Evolutionary conservation across 2,329 filamentous ascomycete species (phyloP), one percentile per base, ranked within the genome.

Genomic region (Pestalotiopsis fici): DNA sequence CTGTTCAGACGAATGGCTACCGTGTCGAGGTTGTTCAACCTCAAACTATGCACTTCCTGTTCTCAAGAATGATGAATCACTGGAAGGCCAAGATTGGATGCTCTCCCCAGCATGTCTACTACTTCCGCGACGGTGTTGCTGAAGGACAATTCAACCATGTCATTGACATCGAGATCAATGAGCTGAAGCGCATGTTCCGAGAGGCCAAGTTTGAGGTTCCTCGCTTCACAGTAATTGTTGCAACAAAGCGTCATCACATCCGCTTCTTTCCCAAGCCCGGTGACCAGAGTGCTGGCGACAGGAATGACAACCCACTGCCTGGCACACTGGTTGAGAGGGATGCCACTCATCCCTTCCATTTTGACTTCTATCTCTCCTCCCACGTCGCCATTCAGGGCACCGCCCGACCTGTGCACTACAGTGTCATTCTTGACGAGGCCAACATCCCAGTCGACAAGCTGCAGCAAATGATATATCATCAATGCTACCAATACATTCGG

Each of bases 241-340:
- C 93, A 1, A 95, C 93, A 1, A 99, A 99, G 86, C 92, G 96
- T 3, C 96, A 99, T 72, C 95, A 98, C 74, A 90, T 97, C 65
- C 92, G 96, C 18, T 94, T 97, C 78, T 98, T 98, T 83, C 95
- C 96, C 0, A 86, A 88, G 60, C 79, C 82, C 0, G 80, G 78
- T 21, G 85, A 87, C 67, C 76, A 71, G 11, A 69, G 67, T 2
- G 79, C 83, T 13, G 86, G 76, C 0, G 96, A 99, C 75, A 86
- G 85, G 61, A 97, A 97, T 71, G 87, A 85, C 43, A 99, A 98
- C 75, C 87, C 94, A 0, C 78, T 95, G 0, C 95, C 95, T 0
- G 97, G 96, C 3, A 97, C 93, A 0, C 77, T 99, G 0, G 90
- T 99, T 4, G 95, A 98, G 79, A 86, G 85, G 39, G 95, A 97